phyloP scores from a whole-genome alignment of 2,329 filamentous ascomycete genomes.

The Pseudopyrenochaeta lycopersici region DNA sequence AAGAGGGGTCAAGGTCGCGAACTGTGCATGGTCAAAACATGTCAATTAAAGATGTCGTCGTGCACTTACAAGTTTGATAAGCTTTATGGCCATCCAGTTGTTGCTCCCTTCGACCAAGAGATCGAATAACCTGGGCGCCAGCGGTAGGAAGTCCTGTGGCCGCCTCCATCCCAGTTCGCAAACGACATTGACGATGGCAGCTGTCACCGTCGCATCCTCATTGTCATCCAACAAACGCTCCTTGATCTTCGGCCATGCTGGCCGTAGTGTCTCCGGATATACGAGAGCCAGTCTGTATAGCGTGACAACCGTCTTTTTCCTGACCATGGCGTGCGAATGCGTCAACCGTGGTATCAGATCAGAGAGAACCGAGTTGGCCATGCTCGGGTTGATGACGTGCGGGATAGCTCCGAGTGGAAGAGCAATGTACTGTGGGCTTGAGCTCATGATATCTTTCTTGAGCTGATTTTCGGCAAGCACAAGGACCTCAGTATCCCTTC shows the following conservation, averaged over 20 bases:
- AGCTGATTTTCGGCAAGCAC: slow-evolving; percentile 97
- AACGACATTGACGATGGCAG: slow-evolving; percentile 95
- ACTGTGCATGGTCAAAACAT: slow-evolving; percentile 61
- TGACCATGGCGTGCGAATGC: slow-evolving; percentile 83
- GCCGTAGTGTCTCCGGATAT: slow-evolving; percentile 92
- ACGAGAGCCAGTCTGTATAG: slow-evolving; percentile 92
- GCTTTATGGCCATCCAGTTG: slow-evolving; percentile 99
- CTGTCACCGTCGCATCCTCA: slow-evolving; percentile 92
- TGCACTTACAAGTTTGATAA: slow-evolving; percentile 85
- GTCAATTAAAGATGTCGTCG: too few species aligned
- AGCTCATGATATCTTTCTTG: slow-evolving; percentile 88
- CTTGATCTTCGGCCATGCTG: slow-evolving; percentile 97
- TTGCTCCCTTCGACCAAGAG: slow-evolving; percentile 90
- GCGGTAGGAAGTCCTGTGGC: slow-evolving; percentile 89
- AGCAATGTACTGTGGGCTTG: slow-evolving; percentile 78
- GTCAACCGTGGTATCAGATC: slow-evolving; percentile 87
- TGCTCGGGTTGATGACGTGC: slow-evolving; percentile 90
- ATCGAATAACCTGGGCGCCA: slow-evolving; percentile 92
- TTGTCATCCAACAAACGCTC: slow-evolving; percentile 88
- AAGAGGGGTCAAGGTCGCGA: slow-evolving; percentile 90
- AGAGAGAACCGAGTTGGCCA: slow-evolving; percentile 87
- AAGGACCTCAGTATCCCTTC: slow-evolving; percentile 92
- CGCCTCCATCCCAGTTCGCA: slow-evolving; percentile 95
- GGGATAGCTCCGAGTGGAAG: slow-evolving; percentile 91
- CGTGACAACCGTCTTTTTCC: slow-evolving; percentile 96